Evolutionary conservation across 768 basidiomycete species (phyloP), one percentile per base, ranked within the genome.

Genomic region (Mycena amicta): DNA sequence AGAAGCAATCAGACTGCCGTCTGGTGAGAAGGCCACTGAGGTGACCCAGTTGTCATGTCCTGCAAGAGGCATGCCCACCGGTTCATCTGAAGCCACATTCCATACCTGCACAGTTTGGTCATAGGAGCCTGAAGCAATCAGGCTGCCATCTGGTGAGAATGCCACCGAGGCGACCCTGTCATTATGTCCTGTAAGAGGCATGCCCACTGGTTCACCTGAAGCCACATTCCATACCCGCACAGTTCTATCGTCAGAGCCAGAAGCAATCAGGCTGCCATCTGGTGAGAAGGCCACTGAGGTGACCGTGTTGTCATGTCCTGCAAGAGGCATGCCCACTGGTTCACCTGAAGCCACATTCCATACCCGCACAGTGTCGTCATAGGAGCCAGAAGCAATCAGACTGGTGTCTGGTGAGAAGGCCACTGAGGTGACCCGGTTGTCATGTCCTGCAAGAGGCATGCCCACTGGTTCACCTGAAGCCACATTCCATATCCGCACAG

Each of bases 371-470:
- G 18, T 37, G 33, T 18, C 18, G 33, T 37, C 33, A 8, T 37
- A 8, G 33, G 33, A 37, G 33, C 33, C 33, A 37, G 33, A 37
- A 8, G 18, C 33, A 37, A 37, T 37, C 11, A 8, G 18, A 37
- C 18, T 37, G 33, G 11, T 18, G 11, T 37, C 11, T 8, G 33
- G 33, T 8, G 33, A 37, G 18, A 40, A 31, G 30, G 51, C 43
- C 16, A 67, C 52, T 20, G 63, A 61, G 3, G 18, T 45, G 18
- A 66, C 56, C 33, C n/a, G 39, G 37, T 59, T 30, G 30, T 15
- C 55, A 43, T 65, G 66, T 29, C 65, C 62, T 50, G 25, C 41
- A 29, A 52, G 55, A 26, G 55, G 47, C 16, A 20, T 18, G 22
- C 50, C 50, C 16, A 33, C 28, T 18, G 50, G n/a, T 8, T 46